phyloP scores from a whole-genome alignment of 345 rosid genomes.

The Laguncularia racemosa region DNA sequence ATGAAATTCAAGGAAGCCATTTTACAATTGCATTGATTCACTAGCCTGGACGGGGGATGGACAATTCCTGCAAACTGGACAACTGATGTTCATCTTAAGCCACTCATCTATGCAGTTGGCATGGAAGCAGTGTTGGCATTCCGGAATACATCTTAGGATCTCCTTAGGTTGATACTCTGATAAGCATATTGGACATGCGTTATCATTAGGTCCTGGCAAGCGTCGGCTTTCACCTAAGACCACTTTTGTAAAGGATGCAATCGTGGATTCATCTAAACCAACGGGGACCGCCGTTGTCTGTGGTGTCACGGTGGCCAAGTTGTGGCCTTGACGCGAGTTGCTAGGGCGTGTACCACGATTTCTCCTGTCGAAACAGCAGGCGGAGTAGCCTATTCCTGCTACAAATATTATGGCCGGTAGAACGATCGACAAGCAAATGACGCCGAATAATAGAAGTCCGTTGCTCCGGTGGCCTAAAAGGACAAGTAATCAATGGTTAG shows the following conservation, averaged over 20 bases:
- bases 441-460: conserved; percentile 24
- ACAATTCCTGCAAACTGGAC: conserved; percentile 71
- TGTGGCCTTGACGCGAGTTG: conserved; percentile 4
- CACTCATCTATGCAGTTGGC: conserved; percentile 62
- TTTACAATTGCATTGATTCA: not conserved
- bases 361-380: conserved; percentile 17
- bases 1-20: not conserved
- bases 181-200: conserved; percentile 9
- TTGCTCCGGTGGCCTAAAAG: conserved; percentile 24
- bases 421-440: conserved; percentile 35
- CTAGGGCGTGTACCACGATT: not conserved
- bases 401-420: conserved; percentile 31
- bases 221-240: conserved; percentile 18
- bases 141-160: conserved; percentile 31
- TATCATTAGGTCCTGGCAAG: conserved; percentile 3
- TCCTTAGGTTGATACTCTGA: conserved; percentile 10
- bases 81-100: conserved; percentile 49
- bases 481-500: not conserved
- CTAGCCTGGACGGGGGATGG: conserved; percentile 23
- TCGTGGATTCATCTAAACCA: conserved; percentile 70
- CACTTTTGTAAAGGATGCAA: conserved; percentile 55
- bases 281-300: conserved; percentile 8
- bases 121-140: conserved; percentile 70
- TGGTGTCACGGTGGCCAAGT: conserved; percentile 9
- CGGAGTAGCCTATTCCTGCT: conserved; percentile 24